Percentiles rank a stretch among this genome's conserved stretches.
These are phyloP conservation scores for Pythium apleroticum DNA, from an alignment of 352 stramenopile species.

Conservation along the genomic window DNA sequence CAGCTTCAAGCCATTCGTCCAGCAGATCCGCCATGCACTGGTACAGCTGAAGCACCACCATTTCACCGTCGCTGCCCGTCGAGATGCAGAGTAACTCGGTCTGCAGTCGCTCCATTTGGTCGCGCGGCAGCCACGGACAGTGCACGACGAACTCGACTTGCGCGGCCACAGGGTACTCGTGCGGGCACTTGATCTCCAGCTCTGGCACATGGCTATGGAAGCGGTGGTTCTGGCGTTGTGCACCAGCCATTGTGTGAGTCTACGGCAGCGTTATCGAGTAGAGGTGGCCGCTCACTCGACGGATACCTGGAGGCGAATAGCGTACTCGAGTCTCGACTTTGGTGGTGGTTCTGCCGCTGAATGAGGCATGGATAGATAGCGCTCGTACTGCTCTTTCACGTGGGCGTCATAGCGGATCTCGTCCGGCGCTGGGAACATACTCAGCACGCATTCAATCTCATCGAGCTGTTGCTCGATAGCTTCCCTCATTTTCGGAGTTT, in stretches of 20 bases:
- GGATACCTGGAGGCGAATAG: conserved; percentile 45
- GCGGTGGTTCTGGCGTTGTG: not conserved
- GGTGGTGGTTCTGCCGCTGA: conserved; percentile 1
- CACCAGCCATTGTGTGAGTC: not conserved
- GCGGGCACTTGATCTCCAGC: conserved; percentile 50
- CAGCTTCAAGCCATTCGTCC: conserved; percentile 4
- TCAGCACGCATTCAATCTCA: conserved; percentile 75
- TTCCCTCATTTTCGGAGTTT: conserved; percentile 12
- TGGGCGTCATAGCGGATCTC: conserved; percentile 46
- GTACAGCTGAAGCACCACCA: conserved; percentile 62
- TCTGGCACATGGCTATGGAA: conserved; percentile 29
- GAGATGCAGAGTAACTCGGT: conserved; percentile 36
- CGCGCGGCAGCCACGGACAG: conserved; percentile 47
- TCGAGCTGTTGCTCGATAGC: conserved; percentile 47
- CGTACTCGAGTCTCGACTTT: conserved; percentile 38
- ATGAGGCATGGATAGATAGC: not conserved
- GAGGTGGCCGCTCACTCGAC: not conserved
- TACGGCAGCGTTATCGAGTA: not conserved
- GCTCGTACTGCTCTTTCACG: conserved; percentile 31
- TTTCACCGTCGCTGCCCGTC: conserved; percentile 35
- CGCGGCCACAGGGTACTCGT: conserved; percentile 34
- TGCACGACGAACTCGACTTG: conserved; percentile 43
- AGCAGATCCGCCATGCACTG: conserved; percentile 62
- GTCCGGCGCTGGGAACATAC: conserved; percentile 57
- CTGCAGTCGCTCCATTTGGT: conserved; percentile 41